Evolutionary conservation across 257 asterid species (phyloP), one percentile per base, ranked within the genome.

Genomic region (Gentiana straminea): DNA sequence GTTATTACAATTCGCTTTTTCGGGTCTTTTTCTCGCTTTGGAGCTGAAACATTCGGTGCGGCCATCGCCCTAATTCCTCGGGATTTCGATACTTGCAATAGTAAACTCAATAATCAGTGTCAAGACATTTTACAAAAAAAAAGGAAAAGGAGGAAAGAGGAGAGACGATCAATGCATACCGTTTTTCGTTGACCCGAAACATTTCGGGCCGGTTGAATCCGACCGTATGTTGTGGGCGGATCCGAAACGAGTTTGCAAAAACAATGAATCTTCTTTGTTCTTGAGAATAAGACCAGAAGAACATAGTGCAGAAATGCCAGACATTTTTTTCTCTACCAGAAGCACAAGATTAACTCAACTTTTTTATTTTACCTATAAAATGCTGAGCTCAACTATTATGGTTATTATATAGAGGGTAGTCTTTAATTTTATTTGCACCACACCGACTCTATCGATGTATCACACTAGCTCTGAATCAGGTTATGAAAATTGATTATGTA

Each of bases 11-110:
- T n/a, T 63, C 78, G 52, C 54, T 73, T 73, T 66, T 73, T 73
- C 36, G 75, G 78, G 46, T 73, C 70, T 0, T 36, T 66, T 36
- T 73, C 79, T 55, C 79, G 69, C 57, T 70, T 73, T 13, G 74
- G 77, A 57, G 79, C 69, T 32, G 68, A 59, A 63, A 64, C 61
- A 49, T 58, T 43, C 35, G 64, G 70, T 54, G 73, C 54, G 13
- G 61, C 50, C 74, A 59, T 59, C 7, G 70, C 70, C 36, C 52
- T 72, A 56, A 72, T 55, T 59, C 57, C 60, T 67, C 74, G 56
- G 35, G 62, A 67, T 46, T 59, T 67, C 51, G 63, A 61, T 58
- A 61, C 70, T 54, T 49, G 24, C 24, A 24, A 24, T 1, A 24
- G 24, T 24, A 24, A 24, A 24, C 24, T 24, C 24, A 24, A 24